Evolutionary conservation across 768 basidiomycete species (phyloP), one percentile per base, ranked within the genome.

Genomic region (Kwoniella heveanensis): DNA sequence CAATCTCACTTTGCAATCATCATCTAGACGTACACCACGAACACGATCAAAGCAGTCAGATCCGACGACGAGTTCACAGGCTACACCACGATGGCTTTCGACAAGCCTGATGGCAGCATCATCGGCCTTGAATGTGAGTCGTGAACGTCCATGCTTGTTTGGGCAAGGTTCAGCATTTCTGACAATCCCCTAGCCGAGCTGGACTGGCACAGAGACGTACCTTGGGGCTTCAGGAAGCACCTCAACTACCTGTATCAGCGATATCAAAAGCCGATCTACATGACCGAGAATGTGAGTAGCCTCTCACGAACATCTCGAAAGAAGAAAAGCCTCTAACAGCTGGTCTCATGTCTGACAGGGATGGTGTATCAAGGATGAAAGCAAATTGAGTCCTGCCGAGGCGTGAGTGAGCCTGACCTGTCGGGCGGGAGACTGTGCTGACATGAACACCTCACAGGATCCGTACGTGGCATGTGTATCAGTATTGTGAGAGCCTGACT

Each of bases 211-310:
- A 54, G 73, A 37, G 67, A 69, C 39, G 77, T 77, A 1, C 75
- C 75, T 1, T 75, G 74, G 75, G 78, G 78, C 9, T 67, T 77
- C 46, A 53, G 73, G 1, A 68, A 71, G 56, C 65, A 73, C 8
- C 63, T 78, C 15, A 68, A 66, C n/a, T 77, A 74, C 52, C 25
- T 77, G 29, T 69, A 68, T 54, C 60, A 76, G 27, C 57, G 71
- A 29, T 79, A 79, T 66, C 58, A 71, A 46, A 65, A 49, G 27
- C 73, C 77, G 0, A 76, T 79, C 22, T 73, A 69, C 56, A 67
- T 77, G 65, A 77, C 76, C 15, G 76, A 79, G 66, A 74, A 73
- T 49, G 71, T 73, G 39, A 69, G 71, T 51, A 29, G 27, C 19
- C n/a, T n/a, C n/a, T n/a, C n/a, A n/a, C n/a, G n/a, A n/a, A n/a